These are phyloP conservation scores for Clarkia xantiana DNA, from an alignment of 345 rosid species.

Conservation along the genomic window DNA sequence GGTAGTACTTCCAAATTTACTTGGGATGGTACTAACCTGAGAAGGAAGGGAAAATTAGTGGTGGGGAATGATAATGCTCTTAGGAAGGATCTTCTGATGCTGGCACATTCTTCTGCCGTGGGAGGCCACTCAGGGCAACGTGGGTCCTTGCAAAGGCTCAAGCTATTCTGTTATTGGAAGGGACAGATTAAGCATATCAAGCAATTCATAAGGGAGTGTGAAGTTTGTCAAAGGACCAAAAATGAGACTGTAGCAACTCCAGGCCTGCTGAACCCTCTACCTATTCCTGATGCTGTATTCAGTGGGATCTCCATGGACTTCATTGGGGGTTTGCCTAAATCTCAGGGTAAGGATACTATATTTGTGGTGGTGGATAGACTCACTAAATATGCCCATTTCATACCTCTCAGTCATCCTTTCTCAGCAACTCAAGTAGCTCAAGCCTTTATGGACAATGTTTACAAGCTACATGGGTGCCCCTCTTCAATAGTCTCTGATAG, in stretches of 20 bases:
- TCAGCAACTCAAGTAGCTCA: background rate
- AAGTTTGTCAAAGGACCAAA: background rate
- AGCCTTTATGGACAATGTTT: background rate
- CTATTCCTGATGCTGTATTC: background rate
- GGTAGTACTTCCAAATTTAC: too few species aligned
- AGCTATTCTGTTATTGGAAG: background rate
- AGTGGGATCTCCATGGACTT: background rate
- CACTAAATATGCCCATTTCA: constrained; percentile 2
- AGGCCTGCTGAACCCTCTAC: constrained; percentile 1
- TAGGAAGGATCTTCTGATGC: background rate
- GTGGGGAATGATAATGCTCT: background rate
- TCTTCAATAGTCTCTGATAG: too few species aligned
- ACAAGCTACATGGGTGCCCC: background rate
- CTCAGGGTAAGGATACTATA: background rate
- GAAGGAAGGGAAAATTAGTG: constrained; percentile 3
- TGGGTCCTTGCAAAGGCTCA: background rate
- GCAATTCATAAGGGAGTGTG: background rate
- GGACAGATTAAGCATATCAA: too few species aligned
- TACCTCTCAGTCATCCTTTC: background rate
- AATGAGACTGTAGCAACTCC: background rate
- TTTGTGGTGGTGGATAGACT: constrained; percentile 6
- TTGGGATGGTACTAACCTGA: background rate
- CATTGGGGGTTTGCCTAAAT: background rate
- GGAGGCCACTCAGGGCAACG: background rate
- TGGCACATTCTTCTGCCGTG: background rate